Percentiles rank a stretch among this genome's conserved stretches.
phyloP scores from a whole-genome alignment of 1,284 basidiomycete species.

The Heterobasidion occidentale region DNA sequence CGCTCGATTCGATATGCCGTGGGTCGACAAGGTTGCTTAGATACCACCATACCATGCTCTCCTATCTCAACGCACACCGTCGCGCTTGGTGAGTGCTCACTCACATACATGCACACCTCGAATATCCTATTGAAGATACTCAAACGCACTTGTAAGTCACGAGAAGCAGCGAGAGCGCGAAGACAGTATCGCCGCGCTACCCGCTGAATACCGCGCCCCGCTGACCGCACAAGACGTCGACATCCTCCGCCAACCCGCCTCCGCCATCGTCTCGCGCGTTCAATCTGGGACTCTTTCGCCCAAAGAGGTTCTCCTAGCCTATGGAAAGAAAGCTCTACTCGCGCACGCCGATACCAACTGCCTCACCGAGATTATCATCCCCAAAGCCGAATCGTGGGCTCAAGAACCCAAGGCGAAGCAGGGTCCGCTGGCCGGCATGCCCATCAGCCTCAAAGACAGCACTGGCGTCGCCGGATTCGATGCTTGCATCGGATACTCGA shows the following conservation, averaged over 20 bases:
- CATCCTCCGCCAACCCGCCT: slow-evolving; percentile 33
- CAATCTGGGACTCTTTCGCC: slow-evolving; percentile 32
- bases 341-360: slow-evolving; percentile 50
- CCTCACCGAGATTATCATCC: slow-evolving; percentile 47
- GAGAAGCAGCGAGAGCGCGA: slow-evolving; percentile 40
- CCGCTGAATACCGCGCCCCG: slow-evolving; percentile 30
- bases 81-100: slow-evolving; percentile 22
- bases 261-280: slow-evolving; percentile 31
- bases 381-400: slow-evolving; percentile 35
- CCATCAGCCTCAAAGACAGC: slow-evolving; percentile 41
- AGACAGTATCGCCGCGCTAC: slow-evolving; percentile 31
- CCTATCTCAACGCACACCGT: slow-evolving; percentile 20
- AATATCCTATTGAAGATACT: not conserved
- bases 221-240: slow-evolving; percentile 28
- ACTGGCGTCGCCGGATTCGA: slow-evolving; percentile 48
- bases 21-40: not conserved
- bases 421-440: slow-evolving; percentile 41
- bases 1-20: not conserved
- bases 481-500: slow-evolving; percentile 54
- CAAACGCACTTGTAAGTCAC: slow-evolving; percentile 13
- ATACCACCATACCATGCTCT: slow-evolving; percentile 12
- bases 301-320: slow-evolving; percentile 34
- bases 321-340: slow-evolving; percentile 42
- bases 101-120: not conserved
- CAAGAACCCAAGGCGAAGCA: slow-evolving; percentile 26